These are phyloP conservation scores for Trichoderma sp. DNA, from an alignment of 2,329 filamentous ascomycete species.

Conservation along the genomic window DNA sequence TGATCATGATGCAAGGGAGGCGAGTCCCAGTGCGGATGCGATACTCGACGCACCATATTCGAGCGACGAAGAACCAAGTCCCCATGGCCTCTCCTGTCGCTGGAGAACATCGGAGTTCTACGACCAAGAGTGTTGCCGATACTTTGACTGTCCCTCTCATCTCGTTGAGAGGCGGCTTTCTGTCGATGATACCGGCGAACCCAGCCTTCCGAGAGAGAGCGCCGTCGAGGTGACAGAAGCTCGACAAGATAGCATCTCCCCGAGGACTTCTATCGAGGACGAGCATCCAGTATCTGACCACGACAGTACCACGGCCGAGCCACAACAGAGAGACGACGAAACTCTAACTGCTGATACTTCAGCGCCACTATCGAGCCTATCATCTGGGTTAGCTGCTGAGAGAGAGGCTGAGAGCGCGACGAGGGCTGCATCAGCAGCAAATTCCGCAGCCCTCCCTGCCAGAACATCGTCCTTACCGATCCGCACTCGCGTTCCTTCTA, in stretches of 20 bases:
- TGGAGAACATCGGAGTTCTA: slow-evolving; percentile 40
- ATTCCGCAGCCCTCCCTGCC: slow-evolving; percentile 17
- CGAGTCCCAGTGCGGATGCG: slow-evolving; percentile 23
- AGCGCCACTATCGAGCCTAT: neutral
- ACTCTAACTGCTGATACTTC: neutral
- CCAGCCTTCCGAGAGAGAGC: slow-evolving; percentile 14
- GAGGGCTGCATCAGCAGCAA: neutral
- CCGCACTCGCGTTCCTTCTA: neutral
- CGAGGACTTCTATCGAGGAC: slow-evolving; percentile 2
- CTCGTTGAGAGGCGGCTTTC: slow-evolving; percentile 39
- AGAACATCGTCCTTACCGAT: slow-evolving; percentile 22
- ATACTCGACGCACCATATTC: slow-evolving; percentile 40
- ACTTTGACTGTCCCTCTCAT: slow-evolving; percentile 50
- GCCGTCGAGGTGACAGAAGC: neutral
- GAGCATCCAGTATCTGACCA: neutral
- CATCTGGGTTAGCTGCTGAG: neutral
- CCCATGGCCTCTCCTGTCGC: slow-evolving; percentile 30
- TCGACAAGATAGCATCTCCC: neutral
- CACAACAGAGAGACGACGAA: neutral
- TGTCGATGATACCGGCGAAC: slow-evolving; percentile 25
- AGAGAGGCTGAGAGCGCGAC: neutral
- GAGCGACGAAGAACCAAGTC: slow-evolving; percentile 32
- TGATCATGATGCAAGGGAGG: slow-evolving; percentile 16
- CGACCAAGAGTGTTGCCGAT: slow-evolving; percentile 46
- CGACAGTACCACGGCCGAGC: neutral